phyloP scores from a whole-genome alignment of 495 filamentous ascomycete species.

The Glutinoglossum americanum region DNA sequence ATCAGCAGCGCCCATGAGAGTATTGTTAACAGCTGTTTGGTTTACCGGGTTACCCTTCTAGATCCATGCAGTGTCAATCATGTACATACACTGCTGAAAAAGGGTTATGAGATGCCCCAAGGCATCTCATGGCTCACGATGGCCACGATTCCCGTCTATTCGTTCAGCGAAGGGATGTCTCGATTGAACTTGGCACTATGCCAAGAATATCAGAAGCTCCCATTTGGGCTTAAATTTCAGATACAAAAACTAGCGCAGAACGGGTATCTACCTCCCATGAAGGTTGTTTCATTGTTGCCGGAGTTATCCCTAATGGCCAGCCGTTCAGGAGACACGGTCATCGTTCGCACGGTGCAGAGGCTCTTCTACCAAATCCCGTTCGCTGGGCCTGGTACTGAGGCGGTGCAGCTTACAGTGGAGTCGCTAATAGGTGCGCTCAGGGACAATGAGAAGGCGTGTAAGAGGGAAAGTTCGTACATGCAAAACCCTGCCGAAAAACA shows the following conservation, averaged over 20 bases:
- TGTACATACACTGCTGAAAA: conserved; percentile 7
- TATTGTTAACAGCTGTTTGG: conserved; percentile 11
- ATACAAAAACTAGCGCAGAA: conserved; percentile 20
- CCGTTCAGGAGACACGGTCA: conserved; percentile 13
- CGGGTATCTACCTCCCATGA: conserved; percentile 15
- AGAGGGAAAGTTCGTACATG: conserved; percentile 10
- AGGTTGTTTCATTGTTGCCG: conserved; percentile 20
- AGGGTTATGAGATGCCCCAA: conserved; percentile 8
- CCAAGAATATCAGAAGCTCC: conserved; percentile 8
- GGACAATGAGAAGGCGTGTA: conserved; percentile 18
- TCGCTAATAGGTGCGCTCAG: conserved; percentile 24
- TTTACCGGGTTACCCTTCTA: conserved; percentile 11
- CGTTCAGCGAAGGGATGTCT: conserved; percentile 7
- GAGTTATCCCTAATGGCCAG: conserved; percentile 8
- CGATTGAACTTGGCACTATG: conserved; percentile 11
- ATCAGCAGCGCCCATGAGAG: conserved; percentile 9
- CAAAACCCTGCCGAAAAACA: conserved; percentile 10
- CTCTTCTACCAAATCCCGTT: conserved; percentile 26
- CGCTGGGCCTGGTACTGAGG: conserved; percentile 25
- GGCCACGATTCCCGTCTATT: not conserved
- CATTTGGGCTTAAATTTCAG: conserved; percentile 21
- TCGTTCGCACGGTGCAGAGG: conserved; percentile 24
- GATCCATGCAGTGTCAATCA: conserved; percentile 1
- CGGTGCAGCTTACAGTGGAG: conserved; percentile 19
- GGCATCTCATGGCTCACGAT: conserved; percentile 9